phyloP scores from a whole-genome alignment of 2,329 filamentous ascomycete species.

The Teratosphaeria nubilosa region DNA sequence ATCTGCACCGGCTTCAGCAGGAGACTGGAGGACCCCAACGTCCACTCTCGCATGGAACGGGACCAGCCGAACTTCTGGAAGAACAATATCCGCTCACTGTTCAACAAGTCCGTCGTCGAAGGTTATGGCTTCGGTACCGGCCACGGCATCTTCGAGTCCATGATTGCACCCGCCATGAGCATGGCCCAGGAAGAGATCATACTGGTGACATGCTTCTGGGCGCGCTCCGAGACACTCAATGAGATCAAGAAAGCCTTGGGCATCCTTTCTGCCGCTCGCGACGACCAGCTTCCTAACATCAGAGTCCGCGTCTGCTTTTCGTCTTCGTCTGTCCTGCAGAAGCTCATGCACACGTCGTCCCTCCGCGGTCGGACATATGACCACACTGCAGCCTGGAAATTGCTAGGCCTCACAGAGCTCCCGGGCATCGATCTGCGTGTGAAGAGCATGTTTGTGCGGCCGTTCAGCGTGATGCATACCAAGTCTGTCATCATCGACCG shows the following conservation, averaged over 20 bases:
- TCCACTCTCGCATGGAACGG: neutral
- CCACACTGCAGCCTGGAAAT: constrained; percentile 50
- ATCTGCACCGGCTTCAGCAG: neutral
- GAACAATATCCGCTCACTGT: neutral
- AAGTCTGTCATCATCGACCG: constrained; percentile 72
- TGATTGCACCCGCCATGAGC: constrained; percentile 52
- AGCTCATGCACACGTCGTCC: constrained; percentile 61
- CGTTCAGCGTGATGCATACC: constrained; percentile 79
- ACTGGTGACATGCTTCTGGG: constrained; percentile 77
- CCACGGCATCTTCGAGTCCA: constrained; percentile 28
- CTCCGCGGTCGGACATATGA: constrained; percentile 52
- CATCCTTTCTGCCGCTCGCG: constrained; percentile 45
- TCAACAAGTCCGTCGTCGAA: constrained; percentile 19
- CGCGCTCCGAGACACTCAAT: constrained; percentile 51
- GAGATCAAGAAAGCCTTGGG: constrained; percentile 49
- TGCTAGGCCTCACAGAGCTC: constrained; percentile 43
- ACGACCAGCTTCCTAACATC: constrained; percentile 30
- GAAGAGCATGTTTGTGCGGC: constrained; percentile 69
- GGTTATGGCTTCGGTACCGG: constrained; percentile 32
- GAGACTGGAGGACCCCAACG: neutral
- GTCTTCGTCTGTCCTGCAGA: constrained; percentile 61
- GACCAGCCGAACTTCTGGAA: constrained; percentile 9
- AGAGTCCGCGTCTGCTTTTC: constrained; percentile 68
- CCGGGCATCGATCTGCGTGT: constrained; percentile 57
- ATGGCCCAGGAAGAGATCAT: constrained; percentile 55